Conservation (phyloP, 2,329 filamentous ascomycete genomes). For the Ceratocystis cacaofunesta region DNA sequence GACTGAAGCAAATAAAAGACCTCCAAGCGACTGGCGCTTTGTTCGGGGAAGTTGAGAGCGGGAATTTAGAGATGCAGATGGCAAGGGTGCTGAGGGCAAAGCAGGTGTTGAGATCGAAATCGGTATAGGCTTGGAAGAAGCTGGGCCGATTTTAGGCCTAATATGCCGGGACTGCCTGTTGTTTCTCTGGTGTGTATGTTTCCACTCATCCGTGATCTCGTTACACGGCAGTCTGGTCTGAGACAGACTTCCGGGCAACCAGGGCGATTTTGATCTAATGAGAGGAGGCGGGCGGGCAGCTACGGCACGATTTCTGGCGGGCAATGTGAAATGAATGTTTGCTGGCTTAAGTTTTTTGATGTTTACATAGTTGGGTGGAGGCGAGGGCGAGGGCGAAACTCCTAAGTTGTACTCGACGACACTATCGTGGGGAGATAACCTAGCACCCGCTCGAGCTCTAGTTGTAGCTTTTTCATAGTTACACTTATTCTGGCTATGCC, state of each 20-base stretch:
- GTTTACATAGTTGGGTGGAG: constrained; percentile 7
- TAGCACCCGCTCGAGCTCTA: constrained; percentile 3
- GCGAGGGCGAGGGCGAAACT: constrained; percentile 1
- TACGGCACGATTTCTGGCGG: background rate
- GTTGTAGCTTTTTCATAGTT: background rate
- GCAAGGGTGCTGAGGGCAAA: background rate
- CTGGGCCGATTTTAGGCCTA: background rate
- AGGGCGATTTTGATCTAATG: background rate
- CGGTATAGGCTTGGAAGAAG: background rate
- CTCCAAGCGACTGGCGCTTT: constrained; percentile 11
- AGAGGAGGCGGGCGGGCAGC: too few relatives aligned
- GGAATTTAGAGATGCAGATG: background rate
- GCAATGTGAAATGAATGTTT: background rate
- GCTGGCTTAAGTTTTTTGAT: constrained; percentile 3
- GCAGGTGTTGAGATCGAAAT: background rate
- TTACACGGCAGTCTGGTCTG: constrained; percentile 4
- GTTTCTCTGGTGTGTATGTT: background rate
- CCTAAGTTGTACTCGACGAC: constrained; percentile 14
- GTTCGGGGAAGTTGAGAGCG: constrained; percentile 2
- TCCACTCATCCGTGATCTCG: constrained; percentile 8
- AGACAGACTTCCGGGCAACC: background rate
- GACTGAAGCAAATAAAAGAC: constrained; percentile 12
- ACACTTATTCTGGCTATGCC: background rate
- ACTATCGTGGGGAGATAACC: constrained; percentile 17
- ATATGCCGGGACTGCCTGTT: background rate